Evolutionary conservation across 2,329 filamentous ascomycete species (phyloP).

Genomic region (Scedosporium aurantiacum): DNA sequence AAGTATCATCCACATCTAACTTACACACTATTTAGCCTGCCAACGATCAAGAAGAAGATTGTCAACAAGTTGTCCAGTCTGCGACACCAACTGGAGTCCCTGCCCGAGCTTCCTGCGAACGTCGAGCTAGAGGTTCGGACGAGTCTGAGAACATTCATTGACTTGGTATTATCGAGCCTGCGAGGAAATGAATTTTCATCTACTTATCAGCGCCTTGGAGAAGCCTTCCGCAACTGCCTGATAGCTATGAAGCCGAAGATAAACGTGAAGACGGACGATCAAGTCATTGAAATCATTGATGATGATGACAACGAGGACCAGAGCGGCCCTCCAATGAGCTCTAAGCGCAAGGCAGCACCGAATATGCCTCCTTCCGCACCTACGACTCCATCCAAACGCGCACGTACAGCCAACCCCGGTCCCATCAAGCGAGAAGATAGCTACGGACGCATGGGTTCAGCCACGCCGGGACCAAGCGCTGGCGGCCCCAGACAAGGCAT

Average conservation of each 20-base stretch:
- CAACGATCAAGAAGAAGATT: slow-evolving; percentile 44
- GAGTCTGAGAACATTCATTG: slow-evolving; percentile 46
- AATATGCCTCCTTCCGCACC: slow-evolving; percentile 15
- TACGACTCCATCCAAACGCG: slow-evolving; percentile 24
- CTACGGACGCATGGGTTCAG: not conserved
- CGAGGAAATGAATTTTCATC: slow-evolving; percentile 35
- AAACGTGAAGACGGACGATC: slow-evolving; percentile 26
- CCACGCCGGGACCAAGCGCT: not conserved
- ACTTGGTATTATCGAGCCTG: slow-evolving; percentile 40
- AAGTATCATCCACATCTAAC: slow-evolving; percentile 11
- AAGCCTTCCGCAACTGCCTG: slow-evolving; percentile 38
- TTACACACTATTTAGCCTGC: slow-evolving; percentile 23
- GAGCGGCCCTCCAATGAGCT: slow-evolving; percentile 13
- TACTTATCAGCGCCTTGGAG: slow-evolving; percentile 33
- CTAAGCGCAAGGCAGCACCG: slow-evolving; percentile 18
- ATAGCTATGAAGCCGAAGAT: slow-evolving; percentile 35
- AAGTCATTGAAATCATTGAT: slow-evolving; percentile 25
- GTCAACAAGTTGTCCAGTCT: slow-evolving; percentile 38
- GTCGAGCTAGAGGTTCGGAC: slow-evolving; percentile 54
- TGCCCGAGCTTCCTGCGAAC: slow-evolving; percentile 59
- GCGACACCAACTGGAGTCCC: slow-evolving; percentile 37
- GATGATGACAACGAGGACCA: slow-evolving; percentile 26
- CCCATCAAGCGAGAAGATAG: slow-evolving; percentile 1
- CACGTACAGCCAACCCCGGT: slow-evolving; percentile 13
- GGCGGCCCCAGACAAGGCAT: not conserved